phyloP scores from a whole-genome alignment of 305 asterid genomes.

The Fraxinus sp. region DNA sequence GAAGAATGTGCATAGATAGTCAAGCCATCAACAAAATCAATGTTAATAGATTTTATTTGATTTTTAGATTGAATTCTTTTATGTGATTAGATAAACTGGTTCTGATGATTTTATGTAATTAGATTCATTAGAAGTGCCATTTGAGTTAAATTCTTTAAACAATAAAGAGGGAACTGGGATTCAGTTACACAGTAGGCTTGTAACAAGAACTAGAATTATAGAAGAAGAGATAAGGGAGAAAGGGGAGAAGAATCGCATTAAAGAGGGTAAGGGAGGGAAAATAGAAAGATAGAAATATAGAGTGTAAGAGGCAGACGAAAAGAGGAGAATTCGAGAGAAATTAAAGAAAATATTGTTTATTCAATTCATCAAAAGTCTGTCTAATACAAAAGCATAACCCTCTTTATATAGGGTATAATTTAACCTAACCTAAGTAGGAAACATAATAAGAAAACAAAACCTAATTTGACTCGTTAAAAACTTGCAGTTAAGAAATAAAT shows the following conservation, averaged over 20 bases:
- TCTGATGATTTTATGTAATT: neutral
- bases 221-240: neutral
- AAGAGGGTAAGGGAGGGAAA: neutral
- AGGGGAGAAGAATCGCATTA: neutral
- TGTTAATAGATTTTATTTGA: neutral
- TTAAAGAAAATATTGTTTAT: neutral
- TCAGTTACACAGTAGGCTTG: neutral
- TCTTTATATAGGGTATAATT: neutral
- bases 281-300: neutral
- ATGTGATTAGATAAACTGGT: neutral
- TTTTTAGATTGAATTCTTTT: neutral
- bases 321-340: neutral
- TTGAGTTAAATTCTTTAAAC: neutral
- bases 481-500: neutral
- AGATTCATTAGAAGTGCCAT: neutral
- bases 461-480: neutral
- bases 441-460: neutral
- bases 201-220: neutral
- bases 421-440: neutral
- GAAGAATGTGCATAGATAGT: neutral
- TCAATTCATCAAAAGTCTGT: neutral
- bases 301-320: neutral
- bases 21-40: neutral
- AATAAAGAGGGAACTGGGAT: neutral
- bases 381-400: neutral